These are phyloP conservation scores for Monosporascus sp. DNA, from an alignment of 2,329 filamentous ascomycete genomes.

Conservation along the genomic window DNA sequence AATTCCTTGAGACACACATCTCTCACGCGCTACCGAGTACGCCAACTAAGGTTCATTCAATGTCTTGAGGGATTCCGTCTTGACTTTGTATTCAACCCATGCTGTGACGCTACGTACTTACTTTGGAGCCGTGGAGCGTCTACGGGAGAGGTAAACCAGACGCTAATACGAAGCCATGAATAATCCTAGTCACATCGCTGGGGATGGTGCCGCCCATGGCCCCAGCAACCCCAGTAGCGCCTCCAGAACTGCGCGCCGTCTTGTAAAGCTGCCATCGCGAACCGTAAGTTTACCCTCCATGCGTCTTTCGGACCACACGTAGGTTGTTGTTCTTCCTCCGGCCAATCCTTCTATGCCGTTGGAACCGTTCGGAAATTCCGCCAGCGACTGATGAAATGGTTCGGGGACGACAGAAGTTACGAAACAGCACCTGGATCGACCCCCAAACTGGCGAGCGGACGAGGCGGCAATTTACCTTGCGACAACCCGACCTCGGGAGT, in stretches of 20 bases:
- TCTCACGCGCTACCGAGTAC: no score
- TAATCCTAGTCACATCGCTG: neutral
- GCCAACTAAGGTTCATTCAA: no score
- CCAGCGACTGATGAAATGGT: conserved; percentile 42
- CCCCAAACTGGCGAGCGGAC: conserved; percentile 81
- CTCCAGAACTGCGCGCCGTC: neutral
- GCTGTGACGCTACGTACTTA: no score
- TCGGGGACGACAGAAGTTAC: conserved; percentile 58
- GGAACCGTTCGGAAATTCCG: conserved; percentile 30
- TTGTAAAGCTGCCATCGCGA: neutral
- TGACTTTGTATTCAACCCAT: no score
- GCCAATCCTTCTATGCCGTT: conserved; percentile 1
- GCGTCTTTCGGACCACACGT: neutral
- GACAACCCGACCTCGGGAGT: conserved; percentile 38
- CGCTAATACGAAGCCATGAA: neutral
- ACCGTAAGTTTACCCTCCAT: neutral
- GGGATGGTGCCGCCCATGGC: neutral
- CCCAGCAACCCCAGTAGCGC: neutral
- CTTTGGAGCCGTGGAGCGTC: no score
- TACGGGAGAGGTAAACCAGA: no score
- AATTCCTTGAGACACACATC: no score
- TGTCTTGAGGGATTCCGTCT: no score
- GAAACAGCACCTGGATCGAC: conserved; percentile 81
- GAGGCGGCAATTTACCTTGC: conserved; percentile 73
- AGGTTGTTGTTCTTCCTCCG: neutral